These are phyloP conservation scores for Cladophialophora bantiana DNA, from an alignment of 2,329 filamentous ascomycete genomes.

Conservation along the genomic window DNA sequence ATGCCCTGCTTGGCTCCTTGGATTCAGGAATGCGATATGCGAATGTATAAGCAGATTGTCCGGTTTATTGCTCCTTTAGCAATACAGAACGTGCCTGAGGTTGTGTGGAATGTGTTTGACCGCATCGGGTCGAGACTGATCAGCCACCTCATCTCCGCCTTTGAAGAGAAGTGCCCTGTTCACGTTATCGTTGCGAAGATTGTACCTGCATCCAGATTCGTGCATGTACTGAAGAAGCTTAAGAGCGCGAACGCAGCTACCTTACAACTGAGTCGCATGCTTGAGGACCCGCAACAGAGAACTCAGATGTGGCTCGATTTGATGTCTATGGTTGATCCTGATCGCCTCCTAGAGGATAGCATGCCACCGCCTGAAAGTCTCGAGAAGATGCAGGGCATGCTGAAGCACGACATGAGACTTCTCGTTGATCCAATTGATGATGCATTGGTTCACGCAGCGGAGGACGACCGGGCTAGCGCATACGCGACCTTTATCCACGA, in stretches of 20 bases:
- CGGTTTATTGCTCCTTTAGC: constrained; percentile 87
- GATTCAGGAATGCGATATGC: constrained; percentile 95
- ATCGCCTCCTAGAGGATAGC: constrained; percentile 64
- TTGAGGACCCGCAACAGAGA: constrained; percentile 85
- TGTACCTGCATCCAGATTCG: constrained; percentile 86
- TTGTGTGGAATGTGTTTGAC: constrained; percentile 83
- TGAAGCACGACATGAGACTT: constrained; percentile 54
- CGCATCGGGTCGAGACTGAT: constrained; percentile 85
- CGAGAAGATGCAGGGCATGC: constrained; percentile 44
- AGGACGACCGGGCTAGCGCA: constrained; percentile 46
- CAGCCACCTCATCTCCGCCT: constrained; percentile 80
- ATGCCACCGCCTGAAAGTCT: constrained; percentile 62
- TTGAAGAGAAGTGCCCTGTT: constrained; percentile 80
- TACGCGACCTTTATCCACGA: constrained; percentile 39
- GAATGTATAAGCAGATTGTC: constrained; percentile 97
- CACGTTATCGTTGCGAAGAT: constrained; percentile 89
- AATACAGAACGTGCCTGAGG: constrained; percentile 86
- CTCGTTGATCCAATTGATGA: constrained; percentile 51
- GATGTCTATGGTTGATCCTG: constrained; percentile 68
- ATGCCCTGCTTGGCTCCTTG: constrained; percentile 82
- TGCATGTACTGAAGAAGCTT: constrained; percentile 82
- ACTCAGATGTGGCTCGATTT: constrained; percentile 97
- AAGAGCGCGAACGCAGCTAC: constrained; percentile 91
- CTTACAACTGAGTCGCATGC: constrained; percentile 90
- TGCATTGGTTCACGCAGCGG: constrained; percentile 38